Evolutionary conservation across 768 basidiomycete species (phyloP).

Genomic region (Russula sp.): DNA sequence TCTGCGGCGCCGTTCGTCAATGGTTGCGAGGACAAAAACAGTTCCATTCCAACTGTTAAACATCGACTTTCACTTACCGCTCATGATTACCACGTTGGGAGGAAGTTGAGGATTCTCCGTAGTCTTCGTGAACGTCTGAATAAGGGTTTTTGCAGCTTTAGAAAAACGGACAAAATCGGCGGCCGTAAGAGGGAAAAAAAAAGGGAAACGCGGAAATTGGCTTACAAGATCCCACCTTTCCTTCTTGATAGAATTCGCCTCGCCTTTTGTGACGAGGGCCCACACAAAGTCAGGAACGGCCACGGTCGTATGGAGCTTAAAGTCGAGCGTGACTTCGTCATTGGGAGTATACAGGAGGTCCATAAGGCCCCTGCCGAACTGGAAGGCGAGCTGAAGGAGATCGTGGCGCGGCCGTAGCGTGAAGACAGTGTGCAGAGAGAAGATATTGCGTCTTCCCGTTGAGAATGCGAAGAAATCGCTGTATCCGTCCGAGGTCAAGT

Average conservation of each 20-base stretch:
- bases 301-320: constrained; percentile 56
- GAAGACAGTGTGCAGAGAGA: constrained; percentile 77
- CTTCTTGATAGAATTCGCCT: constrained; percentile 64
- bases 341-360: constrained; percentile 70
- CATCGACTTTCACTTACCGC: constrained; percentile 43
- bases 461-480: constrained; percentile 84
- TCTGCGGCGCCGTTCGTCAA: constrained; percentile 44
- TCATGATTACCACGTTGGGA: constrained; percentile 66
- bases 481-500: constrained; percentile 63
- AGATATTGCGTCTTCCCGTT: constrained; percentile 75
- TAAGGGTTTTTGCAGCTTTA: constrained; percentile 6
- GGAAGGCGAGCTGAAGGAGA: constrained; percentile 60
- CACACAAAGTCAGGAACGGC: constrained; percentile 70
- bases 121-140: constrained; percentile 78
- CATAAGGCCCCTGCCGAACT: constrained; percentile 58
- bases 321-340: constrained; percentile 76
- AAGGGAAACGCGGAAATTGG: constrained; percentile 20
- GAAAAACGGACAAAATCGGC: neutral
- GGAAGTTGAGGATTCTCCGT: constrained; percentile 64
- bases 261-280: constrained; percentile 79
- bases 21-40: neutral
- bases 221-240: constrained; percentile 85
- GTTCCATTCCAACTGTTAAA: no score
- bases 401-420: constrained; percentile 83
- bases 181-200: neutral